Evolutionary conservation across 2,329 filamentous ascomycete genomes (phyloP).

Genomic region (Leptographium flavum): DNA sequence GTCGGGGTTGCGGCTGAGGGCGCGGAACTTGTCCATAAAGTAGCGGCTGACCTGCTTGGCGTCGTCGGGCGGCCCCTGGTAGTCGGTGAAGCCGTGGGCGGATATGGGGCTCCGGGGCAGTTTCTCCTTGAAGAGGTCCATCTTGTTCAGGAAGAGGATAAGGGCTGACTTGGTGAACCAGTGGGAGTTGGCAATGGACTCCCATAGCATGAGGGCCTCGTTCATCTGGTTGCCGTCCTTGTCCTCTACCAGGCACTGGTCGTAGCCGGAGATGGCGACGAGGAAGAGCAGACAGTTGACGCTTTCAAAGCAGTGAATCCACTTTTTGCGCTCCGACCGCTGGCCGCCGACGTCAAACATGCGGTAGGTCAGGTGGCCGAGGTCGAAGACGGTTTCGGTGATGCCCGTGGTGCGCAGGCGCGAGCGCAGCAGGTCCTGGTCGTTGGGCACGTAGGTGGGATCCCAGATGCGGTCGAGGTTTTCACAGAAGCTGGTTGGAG

Average conservation of each 20-base stretch:
- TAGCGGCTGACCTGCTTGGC: slow-evolving; percentile 65
- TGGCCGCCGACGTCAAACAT: slow-evolving; percentile 96
- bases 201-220: slow-evolving; percentile 75
- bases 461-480: slow-evolving; percentile 64
- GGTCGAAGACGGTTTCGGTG: slow-evolving; percentile 85
- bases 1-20: slow-evolving; percentile 54
- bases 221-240: slow-evolving; percentile 96
- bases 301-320: slow-evolving; percentile 94
- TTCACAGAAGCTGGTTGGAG: slow-evolving; percentile 58
- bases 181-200: slow-evolving; percentile 72
- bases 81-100: slow-evolving; percentile 64
- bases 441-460: slow-evolving; percentile 70
- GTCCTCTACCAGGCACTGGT: slow-evolving; percentile 91
- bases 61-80: slow-evolving; percentile 55
- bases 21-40: slow-evolving; percentile 68
- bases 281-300: slow-evolving; percentile 87
- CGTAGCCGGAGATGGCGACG: slow-evolving; percentile 90
- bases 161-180: slow-evolving; percentile 75
- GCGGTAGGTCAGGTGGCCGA: slow-evolving; percentile 82
- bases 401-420: slow-evolving; percentile 88
- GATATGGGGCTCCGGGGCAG: slow-evolving; percentile 55
- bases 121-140: slow-evolving; percentile 73
- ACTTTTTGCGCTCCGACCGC: slow-evolving; percentile 88
- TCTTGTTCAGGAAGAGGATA: slow-evolving; percentile 79
- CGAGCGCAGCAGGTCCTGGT: slow-evolving; percentile 88